Evolutionary conservation across 345 rosid species (phyloP).

Genomic region (Gossypium ekmanianum): DNA sequence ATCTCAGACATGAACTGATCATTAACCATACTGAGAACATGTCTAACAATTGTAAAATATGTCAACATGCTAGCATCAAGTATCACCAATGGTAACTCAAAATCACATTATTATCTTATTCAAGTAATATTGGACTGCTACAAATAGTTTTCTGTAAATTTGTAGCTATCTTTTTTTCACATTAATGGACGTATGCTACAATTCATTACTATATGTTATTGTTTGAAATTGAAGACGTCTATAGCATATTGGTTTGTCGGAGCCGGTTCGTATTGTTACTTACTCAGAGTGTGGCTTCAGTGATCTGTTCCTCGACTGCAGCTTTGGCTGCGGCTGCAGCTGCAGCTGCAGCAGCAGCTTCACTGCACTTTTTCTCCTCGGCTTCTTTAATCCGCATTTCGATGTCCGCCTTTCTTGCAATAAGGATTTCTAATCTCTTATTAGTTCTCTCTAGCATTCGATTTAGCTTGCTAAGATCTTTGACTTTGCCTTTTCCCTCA

Average conservation of each 20-base stretch:
- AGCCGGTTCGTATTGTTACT: too few species aligned
- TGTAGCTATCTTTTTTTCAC: neutral
- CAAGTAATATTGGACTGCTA: neutral
- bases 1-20: too few species aligned
- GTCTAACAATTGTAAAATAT: neutral
- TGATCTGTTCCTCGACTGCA: neutral
- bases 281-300: neutral
- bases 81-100: neutral
- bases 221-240: neutral
- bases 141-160: neutral
- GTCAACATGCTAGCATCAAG: neutral
- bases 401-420: slow-evolving; percentile 43
- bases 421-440: slow-evolving; percentile 45
- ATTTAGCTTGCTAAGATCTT: slow-evolving; percentile 44
- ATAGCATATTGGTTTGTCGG: neutral
- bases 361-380: slow-evolving; percentile 23
- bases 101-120: neutral
- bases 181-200: neutral
- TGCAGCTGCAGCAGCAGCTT: neutral
- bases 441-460: slow-evolving; percentile 52
- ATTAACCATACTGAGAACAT: neutral
- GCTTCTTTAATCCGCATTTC: slow-evolving; percentile 57
- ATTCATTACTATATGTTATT: neutral
- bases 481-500: slow-evolving; percentile 40
- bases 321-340: neutral